Base-by-base conservation (phyloP, 2,329 filamentous ascomycete species). In the Zopfia rhizophila region DNA sequence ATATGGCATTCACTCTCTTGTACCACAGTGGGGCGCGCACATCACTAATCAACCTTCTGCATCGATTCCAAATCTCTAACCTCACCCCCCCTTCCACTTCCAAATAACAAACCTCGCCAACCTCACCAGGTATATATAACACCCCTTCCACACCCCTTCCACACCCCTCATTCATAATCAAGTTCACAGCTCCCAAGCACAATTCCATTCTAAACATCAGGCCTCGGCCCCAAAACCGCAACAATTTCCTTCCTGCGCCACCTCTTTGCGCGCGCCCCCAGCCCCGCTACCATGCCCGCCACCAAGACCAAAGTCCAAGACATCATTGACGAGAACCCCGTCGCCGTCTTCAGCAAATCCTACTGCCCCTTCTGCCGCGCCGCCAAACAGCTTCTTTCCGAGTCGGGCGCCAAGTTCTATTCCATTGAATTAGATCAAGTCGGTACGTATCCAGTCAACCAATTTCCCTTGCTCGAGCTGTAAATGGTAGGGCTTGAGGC, bases 271-370 rank as follows among this genome's bases (percentile, higher is more conserved):
- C 75, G 75, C 58, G 70, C 78, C 53, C 70, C 79, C 58, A 79
- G 74, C 51, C 80, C 88, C 61, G 80, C 83, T 76, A 83, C 77
- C 65, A 95, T 96, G 89, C 86, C 90, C 68, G 84, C 88, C 70
- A 89, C 90, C 68, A 90, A 89, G 77, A 81, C 83, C 55, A 95
- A 95, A 76, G 90, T 89, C 52, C 85, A 96, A 75, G 74, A 80
- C 67, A 86, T 97, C 77, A 96, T 97, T 74, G 85, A 94, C 75
- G 86, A 92, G 69, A 94, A 96, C 78, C 77, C 85, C 64, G 91
- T 96, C 73, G 87, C 94, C 65, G 90, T 99, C 72, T 99, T 99
- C 83, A 92, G 88, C 76, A 99, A 99, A 81, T 90, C 88, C 12
- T 96, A 91, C 79, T 99, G 94, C 83, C 91, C 92, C 10, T 95